Base-by-base conservation (phyloP, 2,329 filamentous ascomycete genomes). In the Colletotrichum sidae region DNA sequence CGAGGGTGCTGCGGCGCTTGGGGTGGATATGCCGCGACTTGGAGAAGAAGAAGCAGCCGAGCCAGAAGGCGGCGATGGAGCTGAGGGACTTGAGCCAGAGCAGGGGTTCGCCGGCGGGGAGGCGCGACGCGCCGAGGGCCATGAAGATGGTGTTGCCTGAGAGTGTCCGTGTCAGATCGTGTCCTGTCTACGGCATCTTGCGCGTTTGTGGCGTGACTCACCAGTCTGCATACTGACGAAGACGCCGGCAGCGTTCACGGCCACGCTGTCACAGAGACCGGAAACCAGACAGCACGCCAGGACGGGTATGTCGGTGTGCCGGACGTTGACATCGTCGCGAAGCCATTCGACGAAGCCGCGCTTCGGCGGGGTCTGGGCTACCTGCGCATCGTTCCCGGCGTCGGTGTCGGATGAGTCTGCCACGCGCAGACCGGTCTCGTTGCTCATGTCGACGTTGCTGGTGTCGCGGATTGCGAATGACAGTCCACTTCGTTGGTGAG, bases 61-160 rank as follows among this genome's bases (percentile, higher is more conserved):
- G 60, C 66, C 86, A 78, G 76, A 88, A 88, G 68, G 80, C 79
- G 61, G 71, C 74, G 68, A 88, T 84, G 57, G 86, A 88, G 66
- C 81, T 76, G 17, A 85, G 77, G 2, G 84, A 84, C 63, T 81
- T 84, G 55, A 84, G 76, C 84, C 83, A 87, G 59, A 83, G 85
- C 59, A 79, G 79, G 4, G 84, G 84, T 63, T 85, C 77, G 63
- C 77, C 78, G 17, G 78, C 72, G 3, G 84, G 86, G 51, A 87
- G 84, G 37, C 76, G 75, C 3, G 86, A 82, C 11, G 85, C 83
- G 60, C 86, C 86, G 25, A 90, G 83, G 15, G 84, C 86, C 44
- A 90, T 80, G 75, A 89, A 88, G 70, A 90, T 84, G 9, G 87
- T 89, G 75, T 90, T 90, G 44, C 87, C 86, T 77, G 45, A 10